phyloP scores from a whole-genome alignment of 2,329 filamentous ascomycete species.

The Paraconiothyrium brasiliense region DNA sequence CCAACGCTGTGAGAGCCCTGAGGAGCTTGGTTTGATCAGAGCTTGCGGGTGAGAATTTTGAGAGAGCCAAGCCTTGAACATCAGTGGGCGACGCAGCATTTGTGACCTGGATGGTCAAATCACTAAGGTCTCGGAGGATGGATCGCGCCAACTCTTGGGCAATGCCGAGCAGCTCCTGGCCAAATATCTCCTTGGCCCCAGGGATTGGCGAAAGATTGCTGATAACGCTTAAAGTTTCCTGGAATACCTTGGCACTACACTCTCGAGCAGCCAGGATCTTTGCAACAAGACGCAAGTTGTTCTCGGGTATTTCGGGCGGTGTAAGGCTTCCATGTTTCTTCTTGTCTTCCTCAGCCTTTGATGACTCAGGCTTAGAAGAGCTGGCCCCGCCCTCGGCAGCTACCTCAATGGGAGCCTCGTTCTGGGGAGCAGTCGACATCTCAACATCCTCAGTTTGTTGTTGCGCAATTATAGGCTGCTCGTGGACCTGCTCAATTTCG shows the following conservation, averaged over 20 bases:
- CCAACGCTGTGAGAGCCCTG: slow-evolving; percentile 89
- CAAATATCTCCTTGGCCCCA: slow-evolving; percentile 87
- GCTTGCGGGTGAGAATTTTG: slow-evolving; percentile 94
- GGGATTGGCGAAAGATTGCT: slow-evolving; percentile 96
- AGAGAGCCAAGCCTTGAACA: slow-evolving; percentile 90
- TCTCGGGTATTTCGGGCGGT: slow-evolving; percentile 84
- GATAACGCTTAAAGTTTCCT: slow-evolving; percentile 97
- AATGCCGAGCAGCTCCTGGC: slow-evolving; percentile 89
- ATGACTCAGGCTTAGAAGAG: slow-evolving; percentile 47
- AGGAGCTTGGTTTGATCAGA: slow-evolving; percentile 97
- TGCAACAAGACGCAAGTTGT: slow-evolving; percentile 92
- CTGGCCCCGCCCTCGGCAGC: slow-evolving; percentile 30
- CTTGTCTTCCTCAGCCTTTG: slow-evolving; percentile 61
- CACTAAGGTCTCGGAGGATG: slow-evolving; percentile 84
- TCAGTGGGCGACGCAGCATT: slow-evolving; percentile 90
- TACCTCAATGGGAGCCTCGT: slow-evolving; percentile 14
- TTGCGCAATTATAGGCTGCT: slow-evolving; percentile 18
- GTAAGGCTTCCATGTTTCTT: slow-evolving; percentile 73
- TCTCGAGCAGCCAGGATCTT: slow-evolving; percentile 96
- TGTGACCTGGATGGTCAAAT: slow-evolving; percentile 85
- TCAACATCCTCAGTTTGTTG: slow-evolving; percentile 35
- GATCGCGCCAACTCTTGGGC: slow-evolving; percentile 84
- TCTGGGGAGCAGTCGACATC: slow-evolving; percentile 50
- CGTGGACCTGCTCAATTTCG: slow-evolving; percentile 25
- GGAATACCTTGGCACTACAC: slow-evolving; percentile 97